Evolutionary conservation across 768 basidiomycete species (phyloP).

Genomic region (Amanita polypyramis): DNA sequence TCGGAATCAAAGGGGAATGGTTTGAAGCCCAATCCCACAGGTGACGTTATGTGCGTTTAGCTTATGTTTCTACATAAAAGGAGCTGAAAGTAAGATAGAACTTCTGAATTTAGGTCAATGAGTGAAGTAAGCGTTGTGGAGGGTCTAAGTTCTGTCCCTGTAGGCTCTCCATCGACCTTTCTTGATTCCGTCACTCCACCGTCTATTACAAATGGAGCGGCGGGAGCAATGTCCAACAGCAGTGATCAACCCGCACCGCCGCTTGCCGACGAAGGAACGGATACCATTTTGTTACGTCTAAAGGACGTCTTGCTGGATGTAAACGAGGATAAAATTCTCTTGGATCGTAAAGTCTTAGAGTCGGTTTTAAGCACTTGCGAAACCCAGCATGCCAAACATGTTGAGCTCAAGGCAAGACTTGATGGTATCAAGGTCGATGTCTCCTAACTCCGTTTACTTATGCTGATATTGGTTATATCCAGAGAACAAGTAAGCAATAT

Average conservation of each 20-base stretch:
- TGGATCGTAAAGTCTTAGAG: conserved; percentile 70
- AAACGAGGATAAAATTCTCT: conserved; percentile 47
- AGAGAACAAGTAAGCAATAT: conserved; percentile 89
- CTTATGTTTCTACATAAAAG: background rate
- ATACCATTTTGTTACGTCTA: conserved; percentile 38
- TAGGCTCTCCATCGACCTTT: background rate
- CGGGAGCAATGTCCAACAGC: background rate
- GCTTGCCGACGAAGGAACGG: conserved; percentile 24
- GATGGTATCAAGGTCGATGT: conserved; percentile 79
- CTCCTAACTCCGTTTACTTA: background rate
- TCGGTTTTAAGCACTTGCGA: conserved; percentile 59
- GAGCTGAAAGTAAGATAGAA: background rate
- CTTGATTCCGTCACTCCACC: background rate
- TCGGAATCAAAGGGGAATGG: background rate
- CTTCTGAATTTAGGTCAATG: background rate
- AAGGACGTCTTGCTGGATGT: conserved; percentile 52
- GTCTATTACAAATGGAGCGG: background rate
- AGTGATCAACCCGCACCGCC: conserved; percentile 9
- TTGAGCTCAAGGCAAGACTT: conserved; percentile 62
- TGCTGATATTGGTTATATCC: conserved; percentile 8
- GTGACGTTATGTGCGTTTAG: background rate
- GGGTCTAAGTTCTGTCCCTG: background rate
- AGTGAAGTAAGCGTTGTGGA: background rate
- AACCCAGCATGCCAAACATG: conserved; percentile 46
- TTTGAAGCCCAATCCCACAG: background rate